Base-by-base conservation (phyloP, 768 basidiomycete species). In the Podaxis mareebaensis region DNA sequence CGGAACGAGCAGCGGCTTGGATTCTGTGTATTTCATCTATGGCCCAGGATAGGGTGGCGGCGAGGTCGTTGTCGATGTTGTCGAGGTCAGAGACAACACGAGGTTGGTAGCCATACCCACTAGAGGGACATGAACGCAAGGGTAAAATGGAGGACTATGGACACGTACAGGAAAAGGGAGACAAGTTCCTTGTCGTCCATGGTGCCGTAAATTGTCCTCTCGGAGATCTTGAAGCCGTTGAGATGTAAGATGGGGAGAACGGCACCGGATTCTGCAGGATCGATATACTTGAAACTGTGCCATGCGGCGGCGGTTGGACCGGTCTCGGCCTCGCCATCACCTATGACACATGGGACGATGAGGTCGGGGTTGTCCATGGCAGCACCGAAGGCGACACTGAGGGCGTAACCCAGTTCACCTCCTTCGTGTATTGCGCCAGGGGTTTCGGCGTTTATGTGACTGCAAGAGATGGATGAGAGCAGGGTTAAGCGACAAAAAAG, bases 381-480 rank as follows among this genome's bases (percentile, higher is more conserved):
- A 26, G 91, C 88, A 39, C 95, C 95, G 70, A 92, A 96, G 0
- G 92, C 83, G 8, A 93, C 93, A 46, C 88, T 83, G 40, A 95
- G 85, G 3, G 93, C 93, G 67, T 96, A 96, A 7, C 95, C 94
- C 13, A 96, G 83, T 73, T 96, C 95, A 30, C 89, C 90, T 59
- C 95, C 95, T 76, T 97, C 95, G 68, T 97, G 95, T 65, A 97
- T 96, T 3, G 85, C 82, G 4, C 95, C 95, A 20, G 94, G 95
- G 0, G 92, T 94, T 73, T 92, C 85, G 0, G 93, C 90, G 63
- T 93, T 91, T 67, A 90, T 85, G 63, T 89, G 87, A 68, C 87
- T 88, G 39, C 11, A 53, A 61, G 26, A 12, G 4, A 13, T 17
- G 4, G 4, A n/a, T 13, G 1, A 13, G n/a, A 12, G 42, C 42